phyloP scores from a whole-genome alignment of 768 basidiomycete genomes.

The Trametes cingulata region DNA sequence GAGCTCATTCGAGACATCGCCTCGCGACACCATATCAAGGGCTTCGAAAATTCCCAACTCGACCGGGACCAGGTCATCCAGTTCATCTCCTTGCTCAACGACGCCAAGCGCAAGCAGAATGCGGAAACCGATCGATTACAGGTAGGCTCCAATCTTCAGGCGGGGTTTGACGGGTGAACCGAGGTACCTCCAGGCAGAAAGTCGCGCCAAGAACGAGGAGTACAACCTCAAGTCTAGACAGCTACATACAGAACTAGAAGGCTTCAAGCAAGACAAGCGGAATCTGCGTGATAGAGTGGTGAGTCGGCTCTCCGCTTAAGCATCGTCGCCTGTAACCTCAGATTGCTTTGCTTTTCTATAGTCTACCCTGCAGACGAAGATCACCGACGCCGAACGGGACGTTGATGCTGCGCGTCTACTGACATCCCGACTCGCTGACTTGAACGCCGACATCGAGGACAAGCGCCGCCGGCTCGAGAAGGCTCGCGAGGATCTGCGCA shows the following conservation, averaged over 20 bases:
- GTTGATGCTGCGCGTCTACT: conserved; percentile 60
- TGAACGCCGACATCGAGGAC: conserved; percentile 68
- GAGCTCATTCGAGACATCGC: conserved; percentile 69
- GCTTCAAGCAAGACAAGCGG: conserved; percentile 53
- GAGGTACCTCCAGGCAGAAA: conserved; percentile 47
- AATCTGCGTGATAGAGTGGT: conserved; percentile 61
- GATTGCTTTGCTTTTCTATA: conserved; percentile 5
- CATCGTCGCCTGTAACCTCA: neutral
- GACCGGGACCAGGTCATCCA: conserved; percentile 71
- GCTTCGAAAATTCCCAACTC: conserved; percentile 69
- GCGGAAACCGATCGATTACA: conserved; percentile 66
- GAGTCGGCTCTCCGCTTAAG: conserved; percentile 21
- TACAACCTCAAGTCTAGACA: conserved; percentile 60
- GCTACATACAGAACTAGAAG: conserved; percentile 56
- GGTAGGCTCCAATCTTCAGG: conserved; percentile 38
- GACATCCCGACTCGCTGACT: conserved; percentile 51
- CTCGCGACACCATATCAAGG: conserved; percentile 68
- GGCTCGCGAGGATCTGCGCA: conserved; percentile 55
- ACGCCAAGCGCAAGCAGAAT: conserved; percentile 63
- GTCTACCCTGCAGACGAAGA: conserved; percentile 43
- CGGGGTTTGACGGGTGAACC: neutral
- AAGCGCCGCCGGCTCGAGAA: conserved; percentile 63
- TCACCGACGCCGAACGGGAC: conserved; percentile 51
- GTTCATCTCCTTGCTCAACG: conserved; percentile 66
- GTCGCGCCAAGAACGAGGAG: conserved; percentile 57